Base-by-base conservation (phyloP, 257 asterid species). In the Mentha longifolia region DNA sequence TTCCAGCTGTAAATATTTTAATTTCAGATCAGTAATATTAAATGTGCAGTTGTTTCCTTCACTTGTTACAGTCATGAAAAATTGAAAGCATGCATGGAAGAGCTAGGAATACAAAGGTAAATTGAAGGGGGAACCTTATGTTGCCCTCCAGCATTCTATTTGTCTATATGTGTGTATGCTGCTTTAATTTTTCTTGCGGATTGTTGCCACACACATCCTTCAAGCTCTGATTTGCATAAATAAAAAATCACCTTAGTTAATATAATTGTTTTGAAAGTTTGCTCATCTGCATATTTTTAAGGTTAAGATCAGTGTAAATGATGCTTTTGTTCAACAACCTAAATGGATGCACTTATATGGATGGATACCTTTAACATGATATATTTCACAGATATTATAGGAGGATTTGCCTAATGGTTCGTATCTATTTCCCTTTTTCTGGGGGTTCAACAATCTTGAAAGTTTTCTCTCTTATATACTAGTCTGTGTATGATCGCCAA, bases 101-200 rank as follows among this genome's bases (percentile, higher is more conserved):
- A 89, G 77, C 84, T 92, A 68, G 95, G 96, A 74, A 74, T 85
- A 59, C 85, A 87, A 61, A 87, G 78, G 99, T 92, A 85, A 84
- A 96, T 85, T 66, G 70, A 68, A 73, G 78, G 56, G 76, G 74
- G 72, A 72, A 61, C 41, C 30, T 47, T 39, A 45, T 61, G 17
- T 14, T 3, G 58, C 17, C 28, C 68, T 30, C 5, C 19, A 2
- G 9, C 41, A 6, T 25, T 13, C 62, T 28, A 45, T 68, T 65
- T 62, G 7, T 76, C 43, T 69, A 50, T 61, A 46, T 41, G 13
- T 61, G 13, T 47, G 62, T 41, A 16, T 49, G 58, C 45, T 70
- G 19, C 52, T 68, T 73, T 28, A 5, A 56, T 9, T 52, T 66
- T 54, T 68, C 60, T 78, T 45, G 16, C 57, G 28, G 61, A 30